Percentiles rank a stretch among this genome's conserved stretches.
phyloP scores from a whole-genome alignment of 140 eudicot genomes.

The Stevia rebaudiana region DNA sequence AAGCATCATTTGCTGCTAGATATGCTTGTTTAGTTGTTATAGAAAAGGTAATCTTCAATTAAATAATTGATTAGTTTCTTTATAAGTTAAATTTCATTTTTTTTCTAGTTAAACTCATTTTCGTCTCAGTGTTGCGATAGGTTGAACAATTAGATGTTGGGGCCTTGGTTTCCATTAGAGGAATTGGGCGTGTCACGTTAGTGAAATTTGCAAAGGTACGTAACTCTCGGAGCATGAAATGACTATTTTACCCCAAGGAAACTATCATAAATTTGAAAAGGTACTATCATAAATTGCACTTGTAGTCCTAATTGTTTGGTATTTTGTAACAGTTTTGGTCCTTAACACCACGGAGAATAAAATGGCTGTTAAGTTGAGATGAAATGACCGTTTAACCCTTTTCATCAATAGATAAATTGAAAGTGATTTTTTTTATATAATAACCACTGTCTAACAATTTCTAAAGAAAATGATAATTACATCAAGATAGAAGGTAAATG shows the following conservation, averaged over 20 bases:
- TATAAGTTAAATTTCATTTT: background rate
- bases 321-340: background rate
- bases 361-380: too few relatives aligned
- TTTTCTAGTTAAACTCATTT: constrained; percentile 18
- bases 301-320: background rate
- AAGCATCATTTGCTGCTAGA: constrained; percentile 64
- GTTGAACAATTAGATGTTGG: constrained; percentile 70
- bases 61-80: constrained; percentile 5
- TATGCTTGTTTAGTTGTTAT: constrained; percentile 65
- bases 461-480: too few relatives aligned
- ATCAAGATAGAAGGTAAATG: too few relatives aligned
- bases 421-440: too few relatives aligned
- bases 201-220: constrained; percentile 49
- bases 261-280: background rate
- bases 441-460: too few relatives aligned
- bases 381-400: too few relatives aligned
- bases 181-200: constrained; percentile 69
- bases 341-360: too few relatives aligned
- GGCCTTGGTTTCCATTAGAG: constrained; percentile 66
- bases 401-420: too few relatives aligned
- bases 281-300: background rate
- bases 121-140: constrained; percentile 39
- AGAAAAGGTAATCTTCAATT: constrained; percentile 54
- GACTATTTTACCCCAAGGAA: too few relatives aligned
- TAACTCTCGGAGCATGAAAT: too few relatives aligned